Percentiles rank a stretch among this genome's conserved stretches.
These are phyloP conservation scores for Pyricularia sp. DNA, from an alignment of 2,329 filamentous ascomycete genomes.

Conservation along the genomic window DNA sequence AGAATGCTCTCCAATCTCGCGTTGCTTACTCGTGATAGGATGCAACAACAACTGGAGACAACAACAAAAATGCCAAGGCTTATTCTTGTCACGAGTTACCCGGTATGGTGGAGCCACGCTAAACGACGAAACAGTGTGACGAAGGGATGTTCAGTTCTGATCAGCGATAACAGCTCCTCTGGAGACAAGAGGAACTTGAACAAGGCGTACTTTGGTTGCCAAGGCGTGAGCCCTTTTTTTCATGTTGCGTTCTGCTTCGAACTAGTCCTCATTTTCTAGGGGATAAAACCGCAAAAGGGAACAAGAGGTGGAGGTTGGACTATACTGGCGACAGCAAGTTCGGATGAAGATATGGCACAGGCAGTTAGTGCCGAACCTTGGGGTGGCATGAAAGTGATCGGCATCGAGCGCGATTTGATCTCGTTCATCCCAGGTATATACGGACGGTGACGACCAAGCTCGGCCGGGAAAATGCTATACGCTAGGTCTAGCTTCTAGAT, in stretches of 20 bases:
- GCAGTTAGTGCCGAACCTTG: not conserved
- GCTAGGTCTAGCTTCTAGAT: not conserved
- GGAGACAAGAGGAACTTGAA: not conserved
- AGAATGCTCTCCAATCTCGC: too few relatives aligned
- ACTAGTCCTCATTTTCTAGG: not conserved
- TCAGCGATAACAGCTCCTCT: not conserved
- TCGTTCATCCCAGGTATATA: not conserved
- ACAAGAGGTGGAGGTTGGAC: not conserved
- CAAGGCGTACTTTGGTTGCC: not conserved
- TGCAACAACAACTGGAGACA: too few relatives aligned
- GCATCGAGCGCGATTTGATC: not conserved
- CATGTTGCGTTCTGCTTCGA: not conserved
- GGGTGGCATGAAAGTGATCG: not conserved
- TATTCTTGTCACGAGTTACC: not conserved
- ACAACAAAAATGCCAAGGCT: too few relatives aligned
- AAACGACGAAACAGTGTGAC: not conserved
- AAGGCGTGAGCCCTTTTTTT: not conserved
- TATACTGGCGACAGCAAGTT: not conserved
- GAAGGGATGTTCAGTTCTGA: not conserved
- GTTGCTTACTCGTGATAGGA: too few relatives aligned
- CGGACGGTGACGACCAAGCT: not conserved
- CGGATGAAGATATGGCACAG: not conserved
- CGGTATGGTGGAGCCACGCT: not conserved
- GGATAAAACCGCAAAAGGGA: not conserved
- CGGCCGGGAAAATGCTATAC: not conserved